A percentile compares a stretch with the other conserved stretches of the same genome.
Conservation (phyloP, 2,329 filamentous ascomycete species). For the Botrytis pseudocinerea region DNA sequence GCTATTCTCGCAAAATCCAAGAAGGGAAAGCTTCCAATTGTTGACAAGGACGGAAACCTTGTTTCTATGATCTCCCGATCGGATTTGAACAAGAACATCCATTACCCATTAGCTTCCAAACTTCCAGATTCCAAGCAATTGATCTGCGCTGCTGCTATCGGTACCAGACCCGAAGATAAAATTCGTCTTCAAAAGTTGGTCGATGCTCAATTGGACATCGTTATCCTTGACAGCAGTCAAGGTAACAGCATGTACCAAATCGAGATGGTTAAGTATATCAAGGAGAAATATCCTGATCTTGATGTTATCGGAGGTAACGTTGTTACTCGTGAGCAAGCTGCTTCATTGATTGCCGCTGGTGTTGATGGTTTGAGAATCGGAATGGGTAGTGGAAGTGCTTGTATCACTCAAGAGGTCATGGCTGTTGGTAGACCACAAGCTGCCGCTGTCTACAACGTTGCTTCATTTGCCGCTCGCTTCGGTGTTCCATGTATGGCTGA, state of each 20-base stretch:
- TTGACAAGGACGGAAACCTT: conserved; percentile 80
- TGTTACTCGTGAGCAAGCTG: conserved; percentile 95
- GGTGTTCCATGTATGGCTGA: conserved; percentile 98
- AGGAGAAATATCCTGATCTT: conserved; percentile 78
- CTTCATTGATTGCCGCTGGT: conserved; percentile 85
- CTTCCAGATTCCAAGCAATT: conserved; percentile 96
- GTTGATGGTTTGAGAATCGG: conserved; percentile 96
- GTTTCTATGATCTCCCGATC: conserved; percentile 91
- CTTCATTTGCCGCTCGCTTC: conserved; percentile 85
- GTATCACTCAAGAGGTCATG: conserved; percentile 99
- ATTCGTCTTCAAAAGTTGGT: conserved; percentile 80
- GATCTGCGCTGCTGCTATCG: conserved; percentile 91
- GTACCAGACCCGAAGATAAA: conserved; percentile 93
- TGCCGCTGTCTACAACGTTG: conserved; percentile 86
- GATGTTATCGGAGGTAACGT: conserved; percentile 99
- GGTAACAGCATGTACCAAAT: conserved; percentile 99
- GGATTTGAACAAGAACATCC: conserved; percentile 97
- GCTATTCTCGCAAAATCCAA: conserved; percentile 90
- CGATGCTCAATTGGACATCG: conserved; percentile 92
- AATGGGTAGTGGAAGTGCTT: conserved; percentile 97
- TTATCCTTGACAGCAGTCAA: conserved; percentile 93
- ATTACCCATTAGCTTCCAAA: conserved; percentile 96
- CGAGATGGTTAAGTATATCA: conserved; percentile 97
- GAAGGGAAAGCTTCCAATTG: conserved; percentile 96
- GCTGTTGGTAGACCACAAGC: conserved; percentile 96